Evolutionary conservation across 2,329 filamentous ascomycete species (phyloP).

Genomic region (Phoma sp.): DNA sequence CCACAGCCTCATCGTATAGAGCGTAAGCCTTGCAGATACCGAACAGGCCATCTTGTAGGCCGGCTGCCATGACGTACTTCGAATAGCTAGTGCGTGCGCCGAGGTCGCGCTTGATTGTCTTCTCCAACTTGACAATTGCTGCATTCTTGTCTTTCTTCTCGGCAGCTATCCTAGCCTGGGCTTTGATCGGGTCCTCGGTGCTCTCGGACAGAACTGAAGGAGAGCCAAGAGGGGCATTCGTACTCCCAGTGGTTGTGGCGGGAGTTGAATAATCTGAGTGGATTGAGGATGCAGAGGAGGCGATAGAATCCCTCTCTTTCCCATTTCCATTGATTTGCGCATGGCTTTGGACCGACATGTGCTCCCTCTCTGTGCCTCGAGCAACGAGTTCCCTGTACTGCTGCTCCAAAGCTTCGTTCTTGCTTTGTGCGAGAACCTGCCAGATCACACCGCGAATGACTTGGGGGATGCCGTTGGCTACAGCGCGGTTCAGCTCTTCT

Average conservation of each 20-base stretch:
- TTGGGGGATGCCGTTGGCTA: slow-evolving; percentile 90
- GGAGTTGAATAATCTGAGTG: slow-evolving; percentile 76
- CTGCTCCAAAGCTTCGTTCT: slow-evolving; percentile 85
- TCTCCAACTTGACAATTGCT: slow-evolving; percentile 82
- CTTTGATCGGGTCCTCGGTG: slow-evolving; percentile 67
- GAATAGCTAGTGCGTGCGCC: slow-evolving; percentile 95
- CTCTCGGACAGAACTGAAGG: slow-evolving; percentile 62
- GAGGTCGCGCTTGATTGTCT: slow-evolving; percentile 86
- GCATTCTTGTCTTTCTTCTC: slow-evolving; percentile 77
- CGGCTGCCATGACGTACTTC: slow-evolving; percentile 89
- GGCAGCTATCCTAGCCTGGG: slow-evolving; percentile 66
- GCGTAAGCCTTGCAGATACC: slow-evolving; percentile 98
- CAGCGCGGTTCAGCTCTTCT: slow-evolving; percentile 87
- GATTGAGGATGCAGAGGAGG: slow-evolving; percentile 83
- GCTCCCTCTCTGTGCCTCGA: slow-evolving; percentile 80
- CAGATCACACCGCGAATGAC: slow-evolving; percentile 98
- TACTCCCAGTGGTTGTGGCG: slow-evolving; percentile 58
- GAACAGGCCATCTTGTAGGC: slow-evolving; percentile 91
- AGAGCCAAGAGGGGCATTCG: slow-evolving; percentile 47
- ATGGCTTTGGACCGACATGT: slow-evolving; percentile 31
- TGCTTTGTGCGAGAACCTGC: slow-evolving; percentile 96
- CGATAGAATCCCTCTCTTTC: slow-evolving; percentile 70
- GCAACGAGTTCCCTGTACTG: slow-evolving; percentile 83
- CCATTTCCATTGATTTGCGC: slow-evolving; percentile 52
- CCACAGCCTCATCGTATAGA: slow-evolving; percentile 89